These are phyloP conservation scores for Crithidia mellificae DNA, from an alignment of 208 protist genomes.

Conservation along the genomic window DNA sequence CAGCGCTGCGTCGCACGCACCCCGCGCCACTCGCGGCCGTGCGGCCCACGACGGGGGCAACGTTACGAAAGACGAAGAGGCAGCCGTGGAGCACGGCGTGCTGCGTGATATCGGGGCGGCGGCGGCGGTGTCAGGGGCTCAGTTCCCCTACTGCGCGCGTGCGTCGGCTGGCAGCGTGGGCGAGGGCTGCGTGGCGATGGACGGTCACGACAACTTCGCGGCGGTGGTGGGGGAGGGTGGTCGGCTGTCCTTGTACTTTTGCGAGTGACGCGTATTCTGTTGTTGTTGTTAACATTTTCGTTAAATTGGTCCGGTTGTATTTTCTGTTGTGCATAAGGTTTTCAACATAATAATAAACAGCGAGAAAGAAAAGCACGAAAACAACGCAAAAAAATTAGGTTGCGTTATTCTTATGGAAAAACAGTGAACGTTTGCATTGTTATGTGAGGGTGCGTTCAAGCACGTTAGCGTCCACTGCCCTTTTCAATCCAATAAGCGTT, in stretches of 20 bases:
- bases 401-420: no score
- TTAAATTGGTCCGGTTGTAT: neutral
- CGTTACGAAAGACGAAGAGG: neutral
- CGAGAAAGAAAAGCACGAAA: no score
- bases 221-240: conserved; percentile 50
- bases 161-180: conserved; percentile 6
- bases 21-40: no score
- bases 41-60: no score
- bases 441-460: no score
- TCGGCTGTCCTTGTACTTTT: conserved; percentile 32
- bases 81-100: conserved; percentile 4
- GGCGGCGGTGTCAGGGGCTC: neutral
- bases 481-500: no score
- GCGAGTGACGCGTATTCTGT: conserved; percentile 23
- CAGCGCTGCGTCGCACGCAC: neutral
- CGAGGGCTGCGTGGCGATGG: conserved; percentile 45
- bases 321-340: no score
- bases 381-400: no score
- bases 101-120: conserved; percentile 24
- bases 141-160: conserved; percentile 27
- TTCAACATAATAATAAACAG: no score
- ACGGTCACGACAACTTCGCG: conserved; percentile 54
- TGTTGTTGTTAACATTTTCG: neutral
- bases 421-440: no score
- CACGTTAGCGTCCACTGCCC: no score